A percentile compares a stretch with the other conserved stretches of the same genome.
Conservation (phyloP, 345 rosid genomes). For the Arabis hirsuta region DNA sequence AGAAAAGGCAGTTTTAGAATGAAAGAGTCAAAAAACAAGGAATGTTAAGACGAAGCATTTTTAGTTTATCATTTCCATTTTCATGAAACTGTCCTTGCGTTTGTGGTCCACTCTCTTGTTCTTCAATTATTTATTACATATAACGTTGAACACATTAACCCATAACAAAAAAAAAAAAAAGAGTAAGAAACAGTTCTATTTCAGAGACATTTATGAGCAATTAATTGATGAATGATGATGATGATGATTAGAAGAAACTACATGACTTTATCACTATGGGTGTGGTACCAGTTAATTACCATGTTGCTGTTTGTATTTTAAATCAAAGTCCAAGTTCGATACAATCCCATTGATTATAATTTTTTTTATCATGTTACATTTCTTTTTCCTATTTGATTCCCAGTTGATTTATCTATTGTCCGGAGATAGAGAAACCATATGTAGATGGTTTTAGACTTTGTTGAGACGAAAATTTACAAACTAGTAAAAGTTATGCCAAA, state of each 20-base stretch:
- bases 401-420: too few species aligned
- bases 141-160: conserved; percentile 35
- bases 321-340: background rate
- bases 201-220: conserved; percentile 34
- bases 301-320: background rate
- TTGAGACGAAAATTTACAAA: background rate
- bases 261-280: conserved; percentile 4
- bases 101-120: conserved; percentile 39
- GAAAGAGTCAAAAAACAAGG: conserved; percentile 44
- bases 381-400: too few species aligned
- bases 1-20: conserved; percentile 43
- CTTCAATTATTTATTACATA: conserved; percentile 19
- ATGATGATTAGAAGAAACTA: conserved; percentile 12
- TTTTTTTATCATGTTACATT: too few species aligned
- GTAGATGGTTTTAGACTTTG: too few species aligned
- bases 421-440: too few species aligned
- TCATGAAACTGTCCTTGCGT: conserved; percentile 45
- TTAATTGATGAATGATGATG: conserved; percentile 12
- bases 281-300: too few species aligned
- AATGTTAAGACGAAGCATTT: conserved; percentile 32
- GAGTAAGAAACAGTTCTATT: conserved; percentile 22
- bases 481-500: background rate
- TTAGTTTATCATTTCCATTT: conserved; percentile 38
- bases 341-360: background rate
- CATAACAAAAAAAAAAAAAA: background rate